Evolutionary conservation across 257 asterid species (phyloP).

Genomic region (Rauvolfia tetraphylla): DNA sequence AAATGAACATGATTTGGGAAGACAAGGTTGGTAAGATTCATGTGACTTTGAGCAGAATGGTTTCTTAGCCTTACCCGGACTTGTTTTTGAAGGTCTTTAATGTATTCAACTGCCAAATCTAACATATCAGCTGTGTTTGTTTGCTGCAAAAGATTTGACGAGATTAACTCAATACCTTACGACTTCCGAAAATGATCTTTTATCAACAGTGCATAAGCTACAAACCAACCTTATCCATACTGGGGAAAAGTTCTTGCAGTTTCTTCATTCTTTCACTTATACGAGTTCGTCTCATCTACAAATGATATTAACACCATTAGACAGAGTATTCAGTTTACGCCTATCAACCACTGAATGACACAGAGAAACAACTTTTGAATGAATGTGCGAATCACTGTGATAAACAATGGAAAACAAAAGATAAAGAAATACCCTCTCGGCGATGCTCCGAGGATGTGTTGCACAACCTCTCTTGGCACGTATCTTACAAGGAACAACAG

Average conservation of each 20-base stretch:
- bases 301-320: not conserved
- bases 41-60: constrained; percentile 18
- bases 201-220: not conserved
- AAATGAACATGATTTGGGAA: constrained; percentile 3
- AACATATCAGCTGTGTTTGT: constrained; percentile 87
- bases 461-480: constrained; percentile 93
- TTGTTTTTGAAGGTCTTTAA: constrained; percentile 75
- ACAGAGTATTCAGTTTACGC: not conserved
- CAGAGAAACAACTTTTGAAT: not conserved
- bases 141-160: constrained; percentile 48
- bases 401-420: not conserved
- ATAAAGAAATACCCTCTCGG: constrained; percentile 66
- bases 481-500: constrained; percentile 62
- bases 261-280: constrained; percentile 88
- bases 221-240: constrained; percentile 71
- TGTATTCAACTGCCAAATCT: constrained; percentile 83
- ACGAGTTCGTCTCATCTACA: constrained; percentile 64
- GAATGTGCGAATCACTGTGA: not conserved
- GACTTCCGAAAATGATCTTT: not conserved
- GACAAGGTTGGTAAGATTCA: constrained; percentile 34
- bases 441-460: constrained; percentile 92
- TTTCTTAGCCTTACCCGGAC: constrained; percentile 46
- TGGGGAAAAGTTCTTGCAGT: constrained; percentile 82
- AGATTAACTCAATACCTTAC: not conserved
- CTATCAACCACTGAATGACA: not conserved